Percentiles rank a stretch among this genome's conserved stretches.
Evolutionary conservation across 2,329 filamentous ascomycete genomes (phyloP).

Genomic region (Monilinia aucupariae): DNA sequence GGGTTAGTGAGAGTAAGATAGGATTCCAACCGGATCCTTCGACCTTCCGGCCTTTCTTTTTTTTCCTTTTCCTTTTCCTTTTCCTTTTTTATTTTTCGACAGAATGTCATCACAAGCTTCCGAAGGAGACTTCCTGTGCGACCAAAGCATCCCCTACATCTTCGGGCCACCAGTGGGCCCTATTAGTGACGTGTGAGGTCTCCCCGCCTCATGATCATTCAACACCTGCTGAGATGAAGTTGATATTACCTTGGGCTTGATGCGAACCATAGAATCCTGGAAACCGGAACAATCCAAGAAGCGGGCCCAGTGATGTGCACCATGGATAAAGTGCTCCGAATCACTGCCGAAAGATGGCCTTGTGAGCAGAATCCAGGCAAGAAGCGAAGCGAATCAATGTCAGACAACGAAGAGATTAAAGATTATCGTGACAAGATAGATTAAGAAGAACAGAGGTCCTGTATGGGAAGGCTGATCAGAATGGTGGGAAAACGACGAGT

Average conservation of each 20-base stretch:
- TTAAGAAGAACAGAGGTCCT: no score
- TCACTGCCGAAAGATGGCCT: constrained; percentile 17
- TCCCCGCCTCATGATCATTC: constrained; percentile 13
- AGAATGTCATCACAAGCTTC: constrained; percentile 9
- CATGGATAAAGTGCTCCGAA: constrained; percentile 9
- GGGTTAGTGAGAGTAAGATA: not conserved
- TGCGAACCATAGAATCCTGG: constrained; percentile 1
- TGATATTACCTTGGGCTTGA: constrained; percentile 9
- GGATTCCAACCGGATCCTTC: not conserved
- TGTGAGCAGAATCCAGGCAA: constrained; percentile 13
- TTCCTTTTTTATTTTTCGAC: not conserved
- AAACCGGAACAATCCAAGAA: constrained; percentile 12
- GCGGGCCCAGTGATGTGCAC: constrained; percentile 12
- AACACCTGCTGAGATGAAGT: constrained; percentile 2
- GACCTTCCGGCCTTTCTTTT: not conserved
- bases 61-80: no score
- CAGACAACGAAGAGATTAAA: not conserved
- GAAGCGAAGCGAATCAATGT: not conserved
- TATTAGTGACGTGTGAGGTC: constrained; percentile 7
- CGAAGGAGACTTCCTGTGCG: not conserved
- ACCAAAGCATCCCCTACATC: not conserved
- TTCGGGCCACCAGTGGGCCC: no score
- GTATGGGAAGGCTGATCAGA: no score
- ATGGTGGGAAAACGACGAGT: no score
- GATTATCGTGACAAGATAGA: not conserved